A percentile compares a stretch with the other conserved stretches of the same genome.
phyloP scores from a whole-genome alignment of 208 protist genomes.

The Tetramitus jugosus region DNA sequence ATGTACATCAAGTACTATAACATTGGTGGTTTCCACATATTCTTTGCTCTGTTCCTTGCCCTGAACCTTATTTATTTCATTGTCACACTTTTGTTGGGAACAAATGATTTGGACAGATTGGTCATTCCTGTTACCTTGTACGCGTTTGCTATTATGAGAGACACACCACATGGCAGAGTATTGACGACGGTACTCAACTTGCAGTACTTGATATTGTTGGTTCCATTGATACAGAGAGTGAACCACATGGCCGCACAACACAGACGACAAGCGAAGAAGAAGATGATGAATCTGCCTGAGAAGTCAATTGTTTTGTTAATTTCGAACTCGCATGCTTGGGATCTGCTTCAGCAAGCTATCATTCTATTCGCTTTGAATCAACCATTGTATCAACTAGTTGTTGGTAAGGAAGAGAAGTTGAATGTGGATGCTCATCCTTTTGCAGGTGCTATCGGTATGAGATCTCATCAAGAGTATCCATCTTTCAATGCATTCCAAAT shows the following conservation, averaged over 20 bases:
- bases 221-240: not conserved
- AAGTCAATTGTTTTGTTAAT: too few relatives aligned
- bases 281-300: too few relatives aligned
- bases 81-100: not conserved
- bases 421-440: conserved; percentile 4
- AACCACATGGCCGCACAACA: not conserved
- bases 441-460: conserved; percentile 13
- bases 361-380: not conserved
- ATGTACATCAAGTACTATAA: conserved; percentile 1
- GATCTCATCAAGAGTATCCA: conserved; percentile 10
- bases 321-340: too few relatives aligned
- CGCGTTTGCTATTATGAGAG: conserved; percentile 14
- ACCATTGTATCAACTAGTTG: not conserved
- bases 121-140: not conserved
- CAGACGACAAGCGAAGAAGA: too few relatives aligned
- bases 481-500: conserved; percentile 26
- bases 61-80: not conserved
- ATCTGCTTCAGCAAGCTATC: not conserved
- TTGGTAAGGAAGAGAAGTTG: conserved; percentile 7
- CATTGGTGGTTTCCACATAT: conserved; percentile 10
- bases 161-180: conserved; percentile 8
- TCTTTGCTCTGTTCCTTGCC: not conserved
- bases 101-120: not conserved
- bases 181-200: not conserved
- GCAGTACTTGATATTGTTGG: not conserved